Evolutionary conservation across 1,139 yeast genomes (phyloP), one percentile per base, ranked within the genome.

Genomic region (Debaryomyces udenii): DNA sequence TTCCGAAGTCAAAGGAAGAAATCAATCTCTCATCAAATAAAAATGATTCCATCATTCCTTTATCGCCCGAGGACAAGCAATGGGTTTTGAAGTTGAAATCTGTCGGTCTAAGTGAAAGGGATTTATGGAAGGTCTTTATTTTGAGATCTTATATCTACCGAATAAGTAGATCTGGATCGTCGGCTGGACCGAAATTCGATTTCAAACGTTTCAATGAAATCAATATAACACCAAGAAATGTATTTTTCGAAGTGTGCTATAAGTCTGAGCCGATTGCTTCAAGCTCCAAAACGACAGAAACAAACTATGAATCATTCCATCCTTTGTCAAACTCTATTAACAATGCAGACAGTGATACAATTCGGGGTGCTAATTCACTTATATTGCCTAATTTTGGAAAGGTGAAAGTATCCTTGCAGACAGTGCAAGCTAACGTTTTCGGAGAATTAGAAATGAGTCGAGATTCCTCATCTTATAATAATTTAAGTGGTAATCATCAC

Each of bases 51-150:
- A 46, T 40, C 7, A 45, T 58, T 13, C 66, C 70, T 0, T 51
- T 78, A 16, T 77, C 81, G 10, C 69, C 75, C 1, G 93, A 84
- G 43, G 99, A 93, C 59, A 78, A 80, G 47, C 77, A 78, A 32
- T 89, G 96, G 90, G 65, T 89, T 15, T 78, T 78, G 27, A 80
- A 83, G 47, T 66, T 93, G 38, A 77, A 80, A 40, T 73, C 83
- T 2, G 71, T 86, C 13, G 98, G 97, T 0, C 66, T 91, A 36
- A 75, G 72, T 14, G 86, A 81, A 13, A 74, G 70, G 10, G 96
- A 90, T 39, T 56, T 88, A 16, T 91, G 98, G 98, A 93, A 91
- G 61, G 66, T 93, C 5, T 80, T 82, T 27, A 77, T 78, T 7
- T 56, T 89, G 39, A 70, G 91, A 43, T 83, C 83, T 33, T 87